These are phyloP conservation scores for Cryptomeria japonica DNA, from an alignment of 75 land plant species.

Conservation along the genomic window DNA sequence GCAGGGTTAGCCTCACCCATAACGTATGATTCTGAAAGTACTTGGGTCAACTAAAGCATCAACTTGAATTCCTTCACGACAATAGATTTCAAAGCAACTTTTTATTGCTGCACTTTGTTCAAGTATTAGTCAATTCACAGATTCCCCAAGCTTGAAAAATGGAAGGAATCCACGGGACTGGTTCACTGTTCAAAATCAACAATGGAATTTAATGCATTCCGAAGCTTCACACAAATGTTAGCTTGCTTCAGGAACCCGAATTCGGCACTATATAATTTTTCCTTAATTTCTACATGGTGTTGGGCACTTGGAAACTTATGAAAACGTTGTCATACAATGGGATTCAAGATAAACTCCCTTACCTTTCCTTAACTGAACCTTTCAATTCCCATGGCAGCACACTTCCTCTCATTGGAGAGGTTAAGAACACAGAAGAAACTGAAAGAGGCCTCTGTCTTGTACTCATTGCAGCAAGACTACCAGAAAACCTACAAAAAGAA, in stretches of 20 bases:
- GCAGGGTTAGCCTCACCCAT: background rate
- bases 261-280: background rate
- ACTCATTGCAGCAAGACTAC: slow-evolving; percentile 29
- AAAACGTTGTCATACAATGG: background rate
- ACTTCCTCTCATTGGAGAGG: slow-evolving; percentile 38
- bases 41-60: background rate
- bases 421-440: slow-evolving; percentile 35
- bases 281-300: background rate
- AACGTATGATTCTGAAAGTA: background rate
- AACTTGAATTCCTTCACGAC: background rate
- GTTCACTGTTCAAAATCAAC: background rate
- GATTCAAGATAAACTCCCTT: background rate
- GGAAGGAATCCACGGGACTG: slow-evolving; percentile 3
- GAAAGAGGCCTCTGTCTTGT: slow-evolving; percentile 42
- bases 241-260: background rate
- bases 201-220: background rate
- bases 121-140: slow-evolving; percentile 3
- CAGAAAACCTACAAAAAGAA: slow-evolving; percentile 45
- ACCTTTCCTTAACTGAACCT: slow-evolving; percentile 31
- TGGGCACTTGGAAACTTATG: background rate
- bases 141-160: slow-evolving; percentile 14
- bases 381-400: slow-evolving; percentile 46
- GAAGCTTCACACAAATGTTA: slow-evolving; percentile 5
- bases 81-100: background rate
- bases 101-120: background rate